Conservation (phyloP, 768 basidiomycete genomes). For the Candolleomyces eurysporus region DNA sequence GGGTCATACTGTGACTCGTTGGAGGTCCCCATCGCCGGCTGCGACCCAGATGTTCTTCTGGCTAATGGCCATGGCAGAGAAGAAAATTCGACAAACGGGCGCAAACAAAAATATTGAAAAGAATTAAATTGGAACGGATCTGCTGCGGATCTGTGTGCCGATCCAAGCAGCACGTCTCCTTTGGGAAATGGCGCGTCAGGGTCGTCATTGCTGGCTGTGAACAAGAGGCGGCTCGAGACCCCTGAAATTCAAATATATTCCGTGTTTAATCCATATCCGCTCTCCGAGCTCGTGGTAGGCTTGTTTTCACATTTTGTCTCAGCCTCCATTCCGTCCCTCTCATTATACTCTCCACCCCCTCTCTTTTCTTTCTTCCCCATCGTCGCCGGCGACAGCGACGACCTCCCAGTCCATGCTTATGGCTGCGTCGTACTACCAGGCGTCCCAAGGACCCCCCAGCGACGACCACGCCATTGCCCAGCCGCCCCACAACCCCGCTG, state of each 20-base stretch:
- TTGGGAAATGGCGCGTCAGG: no score
- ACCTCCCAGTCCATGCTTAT: not conserved
- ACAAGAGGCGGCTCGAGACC: not conserved
- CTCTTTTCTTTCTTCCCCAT: constrained; percentile 1
- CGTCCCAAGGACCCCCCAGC: no score
- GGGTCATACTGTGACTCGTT: constrained; percentile 61
- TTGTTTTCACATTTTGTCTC: constrained; percentile 4
- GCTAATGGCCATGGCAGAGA: constrained; percentile 15
- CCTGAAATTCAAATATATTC: constrained; percentile 6
- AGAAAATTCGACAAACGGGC: no score
- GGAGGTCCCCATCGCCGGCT: constrained; percentile 84
- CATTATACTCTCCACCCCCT: not conserved
- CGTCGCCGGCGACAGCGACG: constrained; percentile 1
- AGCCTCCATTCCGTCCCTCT: not conserved
- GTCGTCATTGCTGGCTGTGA: not conserved
- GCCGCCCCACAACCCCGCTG: constrained; percentile 11
- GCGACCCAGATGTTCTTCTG: constrained; percentile 88
- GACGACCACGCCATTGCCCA: constrained; percentile 15
- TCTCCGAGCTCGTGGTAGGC: not conserved
- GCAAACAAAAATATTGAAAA: not conserved
- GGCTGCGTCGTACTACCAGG: constrained; percentile 4
- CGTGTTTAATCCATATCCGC: not conserved
- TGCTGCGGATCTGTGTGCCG: constrained; percentile 24
- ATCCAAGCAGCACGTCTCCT: constrained; percentile 6
- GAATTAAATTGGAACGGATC: constrained; percentile 19